These are phyloP conservation scores for Starmerella sp. DNA, from an alignment of 805 yeast genomes.

Conservation along the genomic window DNA sequence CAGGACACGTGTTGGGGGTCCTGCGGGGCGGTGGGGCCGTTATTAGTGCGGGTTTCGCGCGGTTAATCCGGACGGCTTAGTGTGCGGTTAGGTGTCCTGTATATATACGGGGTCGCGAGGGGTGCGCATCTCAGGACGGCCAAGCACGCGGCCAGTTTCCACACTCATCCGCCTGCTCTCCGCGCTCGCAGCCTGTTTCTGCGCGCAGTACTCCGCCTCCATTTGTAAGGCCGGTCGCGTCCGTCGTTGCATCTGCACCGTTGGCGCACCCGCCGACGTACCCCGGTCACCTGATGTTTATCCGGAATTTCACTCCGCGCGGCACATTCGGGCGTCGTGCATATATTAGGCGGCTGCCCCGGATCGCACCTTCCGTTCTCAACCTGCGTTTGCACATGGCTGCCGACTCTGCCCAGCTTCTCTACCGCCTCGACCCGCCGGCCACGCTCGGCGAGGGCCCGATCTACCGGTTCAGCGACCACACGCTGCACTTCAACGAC, in stretches of 20 bases:
- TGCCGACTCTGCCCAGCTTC: neutral
- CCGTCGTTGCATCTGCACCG: neutral
- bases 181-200: too few species aligned
- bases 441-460: constrained; percentile 30
- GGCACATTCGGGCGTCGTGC: neutral
- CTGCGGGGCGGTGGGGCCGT: too few species aligned
- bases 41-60: too few species aligned
- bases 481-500: constrained; percentile 30
- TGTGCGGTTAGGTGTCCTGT: too few species aligned
- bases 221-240: neutral
- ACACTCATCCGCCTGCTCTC: too few species aligned
- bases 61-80: too few species aligned
- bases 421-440: constrained; percentile 22
- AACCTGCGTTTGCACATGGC: neutral
- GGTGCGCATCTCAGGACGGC: too few species aligned
- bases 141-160: too few species aligned
- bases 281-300: neutral
- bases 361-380: neutral
- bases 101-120: too few species aligned
- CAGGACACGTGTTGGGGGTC: too few species aligned
- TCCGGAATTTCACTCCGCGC: neutral
- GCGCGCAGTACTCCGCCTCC: too few species aligned
- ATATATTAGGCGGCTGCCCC: neutral
- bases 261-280: neutral
- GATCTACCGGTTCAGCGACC: constrained; percentile 27